Conservation (phyloP, 2,329 filamentous ascomycete genomes). For the Pyrenochaeta sp. region DNA sequence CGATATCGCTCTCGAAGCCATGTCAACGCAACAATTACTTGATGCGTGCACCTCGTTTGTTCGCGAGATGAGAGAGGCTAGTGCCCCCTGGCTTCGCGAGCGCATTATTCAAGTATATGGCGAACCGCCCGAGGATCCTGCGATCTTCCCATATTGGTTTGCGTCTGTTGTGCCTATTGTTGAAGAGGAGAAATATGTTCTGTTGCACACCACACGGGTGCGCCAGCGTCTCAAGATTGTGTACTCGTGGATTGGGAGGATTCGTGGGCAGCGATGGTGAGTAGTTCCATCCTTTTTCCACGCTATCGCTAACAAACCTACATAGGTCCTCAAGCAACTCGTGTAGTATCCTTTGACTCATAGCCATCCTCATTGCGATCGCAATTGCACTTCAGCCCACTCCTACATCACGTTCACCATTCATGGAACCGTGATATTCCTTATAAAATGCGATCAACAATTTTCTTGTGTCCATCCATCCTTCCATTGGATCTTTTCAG, state of each 20-base stretch:
- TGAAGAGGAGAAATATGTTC: conserved; percentile 78
- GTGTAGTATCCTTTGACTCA: conserved; percentile 47
- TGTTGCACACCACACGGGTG: conserved; percentile 77
- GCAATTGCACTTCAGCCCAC: conserved; percentile 23
- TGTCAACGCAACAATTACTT: conserved; percentile 76
- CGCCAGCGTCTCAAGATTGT: conserved; percentile 84
- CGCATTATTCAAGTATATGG: conserved; percentile 78
- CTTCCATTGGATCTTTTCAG: too few species aligned
- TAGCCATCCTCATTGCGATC: conserved; percentile 30
- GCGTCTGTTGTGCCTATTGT: conserved; percentile 80
- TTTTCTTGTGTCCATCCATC: background rate
- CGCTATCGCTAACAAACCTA: conserved; percentile 12
- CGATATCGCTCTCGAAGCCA: conserved; percentile 55
- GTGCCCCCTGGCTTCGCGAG: conserved; percentile 76
- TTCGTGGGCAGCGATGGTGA: conserved; percentile 76
- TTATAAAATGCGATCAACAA: too few species aligned
- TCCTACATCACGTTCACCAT: conserved; percentile 7
- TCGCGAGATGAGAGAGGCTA: conserved; percentile 69
- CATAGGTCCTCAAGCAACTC: conserved; percentile 40
- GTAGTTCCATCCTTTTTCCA: conserved; percentile 38
- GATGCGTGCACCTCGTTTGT: conserved; percentile 72
- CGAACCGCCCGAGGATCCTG: conserved; percentile 76
- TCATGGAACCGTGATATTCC: conserved; percentile 1
- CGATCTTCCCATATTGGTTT: conserved; percentile 88
- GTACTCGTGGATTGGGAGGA: conserved; percentile 76